These are phyloP conservation scores for Hygrocybe punicea DNA, from an alignment of 768 basidiomycete species.

Conservation along the genomic window DNA sequence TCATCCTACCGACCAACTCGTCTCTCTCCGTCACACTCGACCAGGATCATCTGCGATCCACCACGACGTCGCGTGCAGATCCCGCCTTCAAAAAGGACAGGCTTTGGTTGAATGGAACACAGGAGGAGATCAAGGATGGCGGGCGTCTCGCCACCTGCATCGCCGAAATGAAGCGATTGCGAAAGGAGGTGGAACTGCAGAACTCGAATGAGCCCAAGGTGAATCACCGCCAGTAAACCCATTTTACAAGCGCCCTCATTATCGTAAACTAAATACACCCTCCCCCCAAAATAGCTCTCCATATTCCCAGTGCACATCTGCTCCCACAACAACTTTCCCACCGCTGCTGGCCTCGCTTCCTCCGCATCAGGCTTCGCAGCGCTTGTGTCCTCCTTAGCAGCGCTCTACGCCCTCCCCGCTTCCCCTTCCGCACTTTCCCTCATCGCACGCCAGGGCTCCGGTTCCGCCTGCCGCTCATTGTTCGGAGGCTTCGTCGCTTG, in stretches of 20 bases:
- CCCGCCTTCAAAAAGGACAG: conserved; percentile 68
- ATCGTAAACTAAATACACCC: neutral
- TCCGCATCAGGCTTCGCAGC: conserved; percentile 98
- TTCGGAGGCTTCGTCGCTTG: conserved; percentile 97
- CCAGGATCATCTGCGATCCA: conserved; percentile 92
- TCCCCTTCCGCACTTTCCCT: conserved; percentile 80
- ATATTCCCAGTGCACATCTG: conserved; percentile 77
- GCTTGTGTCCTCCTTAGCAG: conserved; percentile 82
- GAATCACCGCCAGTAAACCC: too few relatives aligned
- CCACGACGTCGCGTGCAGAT: conserved; percentile 88
- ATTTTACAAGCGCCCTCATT: neutral
- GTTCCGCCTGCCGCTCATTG: conserved; percentile 96
- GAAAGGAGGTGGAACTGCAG: conserved; percentile 72
- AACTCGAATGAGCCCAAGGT: conserved; percentile 67
- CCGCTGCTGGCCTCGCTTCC: conserved; percentile 95
- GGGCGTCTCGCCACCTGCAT: conserved; percentile 85
- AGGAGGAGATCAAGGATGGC: conserved; percentile 81
- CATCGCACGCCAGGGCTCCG: conserved; percentile 95
- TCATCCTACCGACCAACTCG: conserved; percentile 93
- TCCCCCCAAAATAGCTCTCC: conserved; percentile 50
- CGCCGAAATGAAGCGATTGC: conserved; percentile 73
- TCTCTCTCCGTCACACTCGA: conserved; percentile 97
- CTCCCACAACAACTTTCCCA: conserved; percentile 98
- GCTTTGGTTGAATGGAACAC: conserved; percentile 92
- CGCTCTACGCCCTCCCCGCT: conserved; percentile 78